A percentile compares a stretch with the other conserved stretches of the same genome.
Evolutionary conservation across 768 basidiomycete genomes (phyloP).

Genomic region (Cystofilobasidium macerans): DNA sequence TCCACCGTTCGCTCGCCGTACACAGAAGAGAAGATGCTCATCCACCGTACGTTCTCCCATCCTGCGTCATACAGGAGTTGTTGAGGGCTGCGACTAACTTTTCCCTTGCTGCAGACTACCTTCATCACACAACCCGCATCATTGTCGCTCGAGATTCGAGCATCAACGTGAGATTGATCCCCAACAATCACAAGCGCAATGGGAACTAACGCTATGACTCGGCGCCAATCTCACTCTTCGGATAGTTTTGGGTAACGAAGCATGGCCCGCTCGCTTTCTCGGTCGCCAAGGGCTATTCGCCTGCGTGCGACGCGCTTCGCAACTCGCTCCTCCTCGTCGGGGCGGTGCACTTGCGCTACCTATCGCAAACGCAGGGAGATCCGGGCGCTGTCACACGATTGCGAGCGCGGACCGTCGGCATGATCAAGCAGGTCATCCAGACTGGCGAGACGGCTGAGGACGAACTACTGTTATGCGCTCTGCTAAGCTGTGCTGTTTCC

Average conservation of each 20-base stretch:
- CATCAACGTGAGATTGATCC: conserved; percentile 27
- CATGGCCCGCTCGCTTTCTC: conserved; percentile 15
- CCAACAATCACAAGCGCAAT: no score
- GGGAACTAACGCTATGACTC: no score
- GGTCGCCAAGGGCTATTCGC: conserved; percentile 14
- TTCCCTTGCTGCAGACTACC: no score
- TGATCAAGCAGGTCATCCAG: conserved; percentile 26
- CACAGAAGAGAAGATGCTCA: conserved; percentile 29
- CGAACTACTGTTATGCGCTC: conserved; percentile 31
- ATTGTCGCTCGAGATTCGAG: conserved; percentile 31
- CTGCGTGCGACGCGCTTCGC: conserved; percentile 31
- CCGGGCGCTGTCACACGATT: conserved; percentile 26
- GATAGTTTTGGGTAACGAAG: neutral
- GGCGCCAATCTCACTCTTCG: no score
- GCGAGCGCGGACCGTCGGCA: conserved; percentile 25
- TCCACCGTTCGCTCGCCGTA: conserved; percentile 10
- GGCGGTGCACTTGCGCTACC: conserved; percentile 31
- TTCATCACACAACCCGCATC: conserved; percentile 29
- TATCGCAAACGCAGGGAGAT: conserved; percentile 23
- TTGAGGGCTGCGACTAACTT: no score
- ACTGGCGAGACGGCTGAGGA: conserved; percentile 12
- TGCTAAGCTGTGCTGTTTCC: conserved; percentile 32
- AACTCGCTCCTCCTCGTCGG: conserved; percentile 31
- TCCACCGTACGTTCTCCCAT: no score
- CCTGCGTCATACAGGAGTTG: no score